Evolutionary conservation across 2,329 filamentous ascomycete species (phyloP).

Genomic region (Calcarisporium arbuscula): DNA sequence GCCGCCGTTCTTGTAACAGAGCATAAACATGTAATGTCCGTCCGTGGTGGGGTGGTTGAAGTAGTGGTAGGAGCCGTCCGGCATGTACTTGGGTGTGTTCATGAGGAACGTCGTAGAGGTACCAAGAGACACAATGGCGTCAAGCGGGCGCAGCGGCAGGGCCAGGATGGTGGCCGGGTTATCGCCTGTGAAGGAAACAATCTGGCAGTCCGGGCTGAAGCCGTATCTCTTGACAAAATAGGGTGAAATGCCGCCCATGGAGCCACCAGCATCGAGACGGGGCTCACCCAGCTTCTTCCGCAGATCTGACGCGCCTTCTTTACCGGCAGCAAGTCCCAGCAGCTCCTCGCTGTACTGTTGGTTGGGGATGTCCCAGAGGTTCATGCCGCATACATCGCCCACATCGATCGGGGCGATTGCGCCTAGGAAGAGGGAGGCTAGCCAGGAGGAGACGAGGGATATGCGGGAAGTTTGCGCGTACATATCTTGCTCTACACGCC

Average conservation of each 20-base stretch:
- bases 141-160: slow-evolving; percentile 76
- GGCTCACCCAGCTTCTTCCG: slow-evolving; percentile 75
- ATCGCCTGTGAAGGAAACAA: slow-evolving; percentile 89
- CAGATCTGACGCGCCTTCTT: slow-evolving; percentile 55
- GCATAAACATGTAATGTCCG: slow-evolving; percentile 98
- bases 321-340: slow-evolving; percentile 66
- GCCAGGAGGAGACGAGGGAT: slow-evolving; percentile 90
- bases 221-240: slow-evolving; percentile 80
- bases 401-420: slow-evolving; percentile 85
- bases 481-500: slow-evolving; percentile 69
- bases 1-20: slow-evolving; percentile 98
- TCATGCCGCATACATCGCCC: slow-evolving; percentile 92
- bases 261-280: slow-evolving; percentile 70
- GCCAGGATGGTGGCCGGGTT: slow-evolving; percentile 94
- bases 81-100: slow-evolving; percentile 87
- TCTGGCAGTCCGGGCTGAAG: slow-evolving; percentile 66
- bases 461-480: slow-evolving; percentile 79
- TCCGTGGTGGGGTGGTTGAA: slow-evolving; percentile 93
- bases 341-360: slow-evolving; percentile 69
- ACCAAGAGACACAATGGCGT: slow-evolving; percentile 90
- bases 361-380: slow-evolving; percentile 82
- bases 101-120: slow-evolving; percentile 97
- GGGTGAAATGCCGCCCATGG: slow-evolving; percentile 65
- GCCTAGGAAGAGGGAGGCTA: slow-evolving; percentile 85
- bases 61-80: slow-evolving; percentile 89